Base-by-base conservation (phyloP, 768 basidiomycete genomes). In the Panaeolus papilionaceus region DNA sequence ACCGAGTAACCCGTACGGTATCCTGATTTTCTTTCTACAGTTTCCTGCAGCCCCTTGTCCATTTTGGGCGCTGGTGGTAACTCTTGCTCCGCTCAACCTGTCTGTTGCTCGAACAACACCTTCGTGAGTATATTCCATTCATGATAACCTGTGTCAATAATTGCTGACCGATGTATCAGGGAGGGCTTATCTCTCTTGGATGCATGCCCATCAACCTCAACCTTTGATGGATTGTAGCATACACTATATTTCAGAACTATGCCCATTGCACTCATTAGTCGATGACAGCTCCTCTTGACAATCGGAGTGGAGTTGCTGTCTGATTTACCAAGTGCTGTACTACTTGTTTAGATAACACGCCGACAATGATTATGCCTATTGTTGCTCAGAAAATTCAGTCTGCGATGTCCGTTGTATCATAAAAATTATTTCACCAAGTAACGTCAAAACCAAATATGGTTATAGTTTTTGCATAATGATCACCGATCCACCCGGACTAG, bases 71-170 rank as follows among this genome's bases (percentile, higher is more conserved):
- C 72, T 44, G 73, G 74, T 8, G 76, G 76, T 9, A 74, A 70
- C 69, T 75, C 75, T 54, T 77, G 77, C 75, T 66, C 71, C 67
- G 73, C 73, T 20, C 76, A 80, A 65, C 72, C 78, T 23, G 78
- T 80, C 14, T 82, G 81, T 75, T 82, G 81, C 77, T 66, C 73
- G 49, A 71, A 76, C 66, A 80, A 79, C 73, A 69, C 42, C 66
- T 79, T 79, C 71, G 81, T 82, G 68, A 74, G 79, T 72, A 18
- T 49, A 18, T 49, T 58, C 7, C 11, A 28, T 28, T 11, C 14
- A 14, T 3, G 9, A 18, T 23, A 51, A 18, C 1, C 26, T 4
- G 54, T 0, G 4, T 7, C 4, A 28, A 16, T 58, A 16, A 37
- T 7, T 58, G 3, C 54, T 58, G 10, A 58, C 16, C 63, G 8